Conservation (phyloP, 2,329 filamentous ascomycete species). For the Microthyrium microscopicum region DNA sequence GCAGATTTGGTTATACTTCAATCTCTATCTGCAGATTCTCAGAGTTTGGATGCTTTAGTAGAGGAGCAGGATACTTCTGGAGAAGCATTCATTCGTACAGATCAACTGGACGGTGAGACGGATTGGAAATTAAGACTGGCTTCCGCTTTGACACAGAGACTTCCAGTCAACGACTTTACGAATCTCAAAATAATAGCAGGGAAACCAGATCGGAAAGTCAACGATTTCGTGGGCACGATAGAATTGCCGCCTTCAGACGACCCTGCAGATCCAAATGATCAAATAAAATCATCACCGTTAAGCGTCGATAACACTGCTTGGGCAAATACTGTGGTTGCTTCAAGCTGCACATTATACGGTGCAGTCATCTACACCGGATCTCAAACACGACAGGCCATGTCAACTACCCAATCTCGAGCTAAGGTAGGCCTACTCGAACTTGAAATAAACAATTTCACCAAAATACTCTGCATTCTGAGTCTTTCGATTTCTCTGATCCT, state of each 20-base stretch:
- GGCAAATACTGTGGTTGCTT: constrained; percentile 95
- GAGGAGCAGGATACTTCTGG: constrained; percentile 32
- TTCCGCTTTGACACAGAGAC: constrained; percentile 67
- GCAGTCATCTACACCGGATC: constrained; percentile 89
- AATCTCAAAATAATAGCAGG: constrained; percentile 58
- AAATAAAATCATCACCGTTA: constrained; percentile 48
- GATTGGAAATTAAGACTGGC: constrained; percentile 94
- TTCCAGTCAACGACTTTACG: constrained; percentile 54
- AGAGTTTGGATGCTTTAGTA: constrained; percentile 4
- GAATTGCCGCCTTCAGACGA: constrained; percentile 35
- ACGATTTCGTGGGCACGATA: constrained; percentile 84
- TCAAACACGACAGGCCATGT: constrained; percentile 84
- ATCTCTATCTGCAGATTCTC: constrained; percentile 37
- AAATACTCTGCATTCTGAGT: constrained; percentile 84
- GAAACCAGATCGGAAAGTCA: constrained; percentile 84
- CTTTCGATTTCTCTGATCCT: constrained; percentile 72
- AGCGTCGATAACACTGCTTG: constrained; percentile 96
- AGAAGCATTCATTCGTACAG: constrained; percentile 93
- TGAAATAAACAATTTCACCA: constrained; percentile 93
- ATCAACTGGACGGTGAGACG: constrained; percentile 93
- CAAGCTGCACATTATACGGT: constrained; percentile 73
- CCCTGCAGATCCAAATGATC: constrained; percentile 12
- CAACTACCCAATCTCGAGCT: constrained; percentile 77
- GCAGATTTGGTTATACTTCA: constrained; percentile 90
- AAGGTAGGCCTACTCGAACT: constrained; percentile 89